A percentile compares a stretch with the other conserved stretches of the same genome.
phyloP scores from a whole-genome alignment of 2,329 filamentous ascomycete genomes.

The Botrytis elliptica region DNA sequence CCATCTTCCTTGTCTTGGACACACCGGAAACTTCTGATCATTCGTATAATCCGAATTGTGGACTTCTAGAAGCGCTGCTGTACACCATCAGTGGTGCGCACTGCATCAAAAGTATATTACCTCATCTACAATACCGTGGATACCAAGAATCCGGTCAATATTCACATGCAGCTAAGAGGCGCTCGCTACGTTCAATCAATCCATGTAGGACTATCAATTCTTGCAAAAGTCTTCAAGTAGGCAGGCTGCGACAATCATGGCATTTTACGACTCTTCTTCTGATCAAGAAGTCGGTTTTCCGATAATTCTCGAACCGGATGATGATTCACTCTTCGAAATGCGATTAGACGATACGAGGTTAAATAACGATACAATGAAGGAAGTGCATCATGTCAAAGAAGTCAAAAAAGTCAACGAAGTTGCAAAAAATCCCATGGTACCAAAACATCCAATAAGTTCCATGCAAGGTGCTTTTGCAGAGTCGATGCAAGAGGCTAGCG shows the following conservation, averaged over 20 bases:
- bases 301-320: conserved; percentile 29
- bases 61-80: conserved; percentile 1
- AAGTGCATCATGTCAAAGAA: conserved; percentile 26
- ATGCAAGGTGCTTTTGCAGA: conserved; percentile 84
- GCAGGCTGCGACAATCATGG: conserved; percentile 22
- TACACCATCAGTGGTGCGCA: conserved; percentile 10
- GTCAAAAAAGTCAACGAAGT: not conserved
- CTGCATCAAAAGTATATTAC: conserved; percentile 15
- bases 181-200: conserved; percentile 5
- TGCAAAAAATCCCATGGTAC: conserved; percentile 34
- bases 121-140: conserved; percentile 7
- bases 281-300: conserved; percentile 25
- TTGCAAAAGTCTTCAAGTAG: conserved; percentile 21
- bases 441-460: conserved; percentile 68
- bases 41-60: not conserved
- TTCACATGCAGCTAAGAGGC: conserved; percentile 17
- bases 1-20: not conserved
- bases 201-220: conserved; percentile 21
- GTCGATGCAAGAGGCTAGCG: conserved; percentile 70
- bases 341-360: conserved; percentile 22
- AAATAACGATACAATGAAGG: conserved; percentile 33
- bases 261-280: conserved; percentile 29
- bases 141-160: conserved; percentile 17
- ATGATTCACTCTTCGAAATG: conserved; percentile 19
- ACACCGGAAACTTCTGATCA: not conserved